These are phyloP conservation scores for Aspergillus caelatus DNA, from an alignment of 2,329 filamentous ascomycete species.

Conservation along the genomic window DNA sequence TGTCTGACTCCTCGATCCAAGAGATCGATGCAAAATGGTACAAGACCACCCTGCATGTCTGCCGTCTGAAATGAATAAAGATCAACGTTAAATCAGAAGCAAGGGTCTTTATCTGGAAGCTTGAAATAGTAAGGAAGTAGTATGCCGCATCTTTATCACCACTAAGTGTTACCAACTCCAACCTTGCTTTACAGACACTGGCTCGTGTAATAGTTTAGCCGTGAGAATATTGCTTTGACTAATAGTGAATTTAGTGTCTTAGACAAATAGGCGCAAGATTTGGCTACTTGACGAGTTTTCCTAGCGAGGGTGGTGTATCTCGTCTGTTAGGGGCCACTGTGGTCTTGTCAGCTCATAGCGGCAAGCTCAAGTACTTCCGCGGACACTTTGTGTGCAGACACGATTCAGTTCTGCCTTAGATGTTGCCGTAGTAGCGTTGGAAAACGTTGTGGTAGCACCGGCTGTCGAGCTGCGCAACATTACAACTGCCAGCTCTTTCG, in stretches of 20 bases:
- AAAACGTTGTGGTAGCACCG: not conserved
- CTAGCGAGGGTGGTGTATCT: not conserved
- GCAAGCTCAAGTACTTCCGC: not conserved
- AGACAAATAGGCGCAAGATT: not conserved
- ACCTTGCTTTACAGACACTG: not conserved
- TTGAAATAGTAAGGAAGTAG: no score
- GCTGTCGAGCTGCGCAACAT: not conserved
- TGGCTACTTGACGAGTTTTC: not conserved
- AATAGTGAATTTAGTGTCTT: not conserved
- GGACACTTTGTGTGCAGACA: not conserved
- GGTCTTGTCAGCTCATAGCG: not conserved
- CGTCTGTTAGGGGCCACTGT: not conserved
- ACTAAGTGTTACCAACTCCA: no score
- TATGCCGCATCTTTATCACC: no score
- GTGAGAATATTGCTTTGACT: not conserved
- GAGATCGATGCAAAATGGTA: no score
- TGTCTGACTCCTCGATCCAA: no score
- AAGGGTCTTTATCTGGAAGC: no score
- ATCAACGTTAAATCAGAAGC: no score
- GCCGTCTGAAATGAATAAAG: no score
- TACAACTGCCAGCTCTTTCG: not conserved
- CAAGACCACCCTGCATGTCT: no score
- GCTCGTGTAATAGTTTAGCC: not conserved
- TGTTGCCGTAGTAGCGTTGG: not conserved
- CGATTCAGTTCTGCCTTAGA: not conserved